Conservation (phyloP, 257 asterid genomes). For the Solanum phureja region DNA sequence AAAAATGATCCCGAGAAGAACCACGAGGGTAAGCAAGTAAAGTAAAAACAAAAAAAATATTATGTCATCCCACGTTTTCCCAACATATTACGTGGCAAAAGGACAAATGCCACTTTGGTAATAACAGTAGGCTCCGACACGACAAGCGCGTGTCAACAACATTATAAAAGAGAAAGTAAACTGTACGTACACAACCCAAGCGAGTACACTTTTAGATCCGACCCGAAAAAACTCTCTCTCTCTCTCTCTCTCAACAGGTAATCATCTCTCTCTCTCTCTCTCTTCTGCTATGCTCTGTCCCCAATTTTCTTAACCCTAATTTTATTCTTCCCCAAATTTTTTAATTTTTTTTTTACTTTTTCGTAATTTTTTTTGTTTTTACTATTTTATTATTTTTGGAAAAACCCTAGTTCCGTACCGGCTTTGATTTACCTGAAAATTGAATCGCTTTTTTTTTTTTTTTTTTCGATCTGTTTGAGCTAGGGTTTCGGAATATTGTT, state of each 20-base stretch:
- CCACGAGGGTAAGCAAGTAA: not conserved
- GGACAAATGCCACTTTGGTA: not conserved
- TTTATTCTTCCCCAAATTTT: not conserved
- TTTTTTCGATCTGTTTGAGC: not conserved
- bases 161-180: not conserved
- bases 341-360: not conserved
- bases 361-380: not conserved
- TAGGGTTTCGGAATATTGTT: slow-evolving; percentile 10
- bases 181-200: slow-evolving; percentile 15
- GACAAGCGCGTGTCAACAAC: slow-evolving; percentile 5
- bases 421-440: not conserved
- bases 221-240: slow-evolving; percentile 1
- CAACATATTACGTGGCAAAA: not conserved
- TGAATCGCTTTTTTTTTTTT: not conserved
- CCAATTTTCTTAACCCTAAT: slow-evolving; percentile 2
- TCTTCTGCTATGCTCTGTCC: not conserved
- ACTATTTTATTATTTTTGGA: not conserved
- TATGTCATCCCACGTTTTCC: not conserved
- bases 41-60: not conserved
- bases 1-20: not conserved
- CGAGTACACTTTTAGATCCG: slow-evolving; percentile 39
- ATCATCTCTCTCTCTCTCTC: not conserved
- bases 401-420: slow-evolving; percentile 33
- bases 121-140: not conserved
- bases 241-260: slow-evolving; percentile 3